Evolutionary conservation across 768 basidiomycete species (phyloP), one percentile per base, ranked within the genome.

Genomic region (Leccinum incarnatum): DNA sequence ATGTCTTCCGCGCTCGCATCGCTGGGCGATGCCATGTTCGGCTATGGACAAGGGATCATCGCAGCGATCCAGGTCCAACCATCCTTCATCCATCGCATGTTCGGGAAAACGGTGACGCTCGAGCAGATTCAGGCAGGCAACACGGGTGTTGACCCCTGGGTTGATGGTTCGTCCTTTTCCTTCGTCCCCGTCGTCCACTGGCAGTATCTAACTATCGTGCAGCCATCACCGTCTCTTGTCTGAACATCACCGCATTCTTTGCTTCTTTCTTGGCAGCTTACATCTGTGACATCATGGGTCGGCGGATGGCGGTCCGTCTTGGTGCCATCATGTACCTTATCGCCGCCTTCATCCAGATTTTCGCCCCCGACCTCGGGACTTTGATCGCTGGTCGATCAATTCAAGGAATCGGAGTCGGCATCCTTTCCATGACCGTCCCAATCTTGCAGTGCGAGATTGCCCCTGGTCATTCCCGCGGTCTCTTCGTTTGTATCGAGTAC

Each of bases 21-120:
- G 60, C 75, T 83, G 62, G 82, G 82, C 52, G 82, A 83, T 62
- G 81, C 80, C 7, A 80, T 82, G 76, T 83, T 83, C 61, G 82
- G 82, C 5, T 83, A 82, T 56, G 77, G 79, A 46, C 81, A 82
- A 62, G 82, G 82, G 3, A 78, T 78, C 60, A 81, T 81, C 46
- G 81, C 80, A 4, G 74, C 79, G 3, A 75, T 78, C 19, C 81
- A 82, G 50, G 77, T 83, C 47, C 82, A 83, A 63, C 81, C 80
- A 4, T 77, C 78, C 2, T 83, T 83, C 65, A 79, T 83, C 55
- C 67, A 71, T 14, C 72, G 77, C 5, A 79, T 83, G 75, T 83
- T 80, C 54, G 78, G 79, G 8, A 70, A 59, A 54, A 69, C 73
- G 36, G 76, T 81, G n/a, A 79, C 80, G 2, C 62, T 79, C 59